Conservation (phyloP, 129 eudicot species). For the Heracleum sosnowskyi region DNA sequence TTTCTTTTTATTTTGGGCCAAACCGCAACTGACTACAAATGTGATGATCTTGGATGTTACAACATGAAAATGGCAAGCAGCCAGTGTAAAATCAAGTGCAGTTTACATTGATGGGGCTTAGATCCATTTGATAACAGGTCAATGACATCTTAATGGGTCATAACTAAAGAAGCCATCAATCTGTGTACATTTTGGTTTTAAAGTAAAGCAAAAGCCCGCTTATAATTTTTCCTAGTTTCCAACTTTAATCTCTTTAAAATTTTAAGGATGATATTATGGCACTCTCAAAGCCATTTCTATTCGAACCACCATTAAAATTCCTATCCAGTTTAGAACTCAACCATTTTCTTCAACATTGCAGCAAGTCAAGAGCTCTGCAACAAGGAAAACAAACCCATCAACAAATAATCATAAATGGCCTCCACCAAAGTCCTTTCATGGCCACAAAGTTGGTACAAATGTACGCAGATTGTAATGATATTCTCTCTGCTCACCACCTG, state of each 20-base stretch:
- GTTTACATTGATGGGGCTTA: too few species aligned
- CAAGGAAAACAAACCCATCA: slow-evolving; percentile 35
- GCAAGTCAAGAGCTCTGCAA: slow-evolving; percentile 21
- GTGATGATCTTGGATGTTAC: neutral
- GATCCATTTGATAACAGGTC: neutral
- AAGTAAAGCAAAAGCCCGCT: too few species aligned
- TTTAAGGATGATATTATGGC: slow-evolving; percentile 18
- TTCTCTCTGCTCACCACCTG: slow-evolving; percentile 23
- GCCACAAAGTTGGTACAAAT: slow-evolving; percentile 27
- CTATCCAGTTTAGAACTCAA: slow-evolving; percentile 17
- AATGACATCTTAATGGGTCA: too few species aligned
- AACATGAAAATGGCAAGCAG: neutral
- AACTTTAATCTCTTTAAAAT: too few species aligned
- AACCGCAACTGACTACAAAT: too few species aligned
- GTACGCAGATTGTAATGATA: slow-evolving; percentile 23
- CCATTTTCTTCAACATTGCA: slow-evolving; percentile 28
- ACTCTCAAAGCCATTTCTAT: neutral
- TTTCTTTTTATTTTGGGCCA: too few species aligned
- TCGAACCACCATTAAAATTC: neutral
- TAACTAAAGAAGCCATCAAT: too few species aligned
- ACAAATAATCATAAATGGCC: slow-evolving; percentile 23
- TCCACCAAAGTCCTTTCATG: slow-evolving; percentile 21
- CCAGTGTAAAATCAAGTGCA: neutral
- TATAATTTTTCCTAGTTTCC: too few species aligned
- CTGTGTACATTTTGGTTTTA: too few species aligned